Percentiles rank a stretch among this genome's conserved stretches.
These are phyloP conservation scores for Trichocomaceae sp. DNA, from an alignment of 2,329 filamentous ascomycete species.

Conservation along the genomic window DNA sequence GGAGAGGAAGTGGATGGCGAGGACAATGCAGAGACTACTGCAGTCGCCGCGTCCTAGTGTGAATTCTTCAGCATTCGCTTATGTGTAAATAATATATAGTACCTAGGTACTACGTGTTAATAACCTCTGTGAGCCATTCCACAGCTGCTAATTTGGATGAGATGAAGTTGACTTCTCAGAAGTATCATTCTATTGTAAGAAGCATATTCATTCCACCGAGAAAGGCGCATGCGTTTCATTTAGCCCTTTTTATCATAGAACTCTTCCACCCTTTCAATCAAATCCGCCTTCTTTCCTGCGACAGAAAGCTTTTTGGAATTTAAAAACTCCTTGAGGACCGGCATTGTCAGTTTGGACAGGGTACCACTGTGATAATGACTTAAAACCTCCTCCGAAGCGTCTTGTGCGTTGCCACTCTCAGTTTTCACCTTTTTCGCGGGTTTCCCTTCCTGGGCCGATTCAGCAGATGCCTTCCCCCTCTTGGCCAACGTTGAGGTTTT, in stretches of 20 bases:
- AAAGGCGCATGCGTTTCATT: not conserved
- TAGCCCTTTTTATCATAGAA: conserved; percentile 41
- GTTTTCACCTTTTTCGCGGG: conserved; percentile 45
- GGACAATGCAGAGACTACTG: conserved; percentile 31
- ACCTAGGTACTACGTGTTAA: not conserved
- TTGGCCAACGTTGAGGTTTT: conserved; percentile 44
- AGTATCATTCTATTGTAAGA: not conserved
- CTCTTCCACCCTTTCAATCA: conserved; percentile 45
- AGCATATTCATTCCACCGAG: not conserved
- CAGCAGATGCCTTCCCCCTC: conserved; percentile 26
- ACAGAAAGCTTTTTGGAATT: conserved; percentile 36
- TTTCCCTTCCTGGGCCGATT: conserved; percentile 21
- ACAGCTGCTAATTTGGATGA: not conserved
- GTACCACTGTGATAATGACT: conserved; percentile 36
- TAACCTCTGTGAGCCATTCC: not conserved
- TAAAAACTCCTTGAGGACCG: conserved; percentile 43
- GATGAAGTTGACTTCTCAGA: not conserved
- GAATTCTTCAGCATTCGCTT: not conserved
- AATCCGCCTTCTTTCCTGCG: conserved; percentile 45
- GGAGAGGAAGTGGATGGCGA: conserved; percentile 47
- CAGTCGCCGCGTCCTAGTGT: not conserved
- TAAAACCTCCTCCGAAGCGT: conserved; percentile 34
- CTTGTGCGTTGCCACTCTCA: conserved; percentile 20
- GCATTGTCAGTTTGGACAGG: conserved; percentile 44
- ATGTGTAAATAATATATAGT: not conserved